Evolutionary conservation across 2,329 filamentous ascomycete species (phyloP), one percentile per base, ranked within the genome.

Genomic region (Tolypocladium album): DNA sequence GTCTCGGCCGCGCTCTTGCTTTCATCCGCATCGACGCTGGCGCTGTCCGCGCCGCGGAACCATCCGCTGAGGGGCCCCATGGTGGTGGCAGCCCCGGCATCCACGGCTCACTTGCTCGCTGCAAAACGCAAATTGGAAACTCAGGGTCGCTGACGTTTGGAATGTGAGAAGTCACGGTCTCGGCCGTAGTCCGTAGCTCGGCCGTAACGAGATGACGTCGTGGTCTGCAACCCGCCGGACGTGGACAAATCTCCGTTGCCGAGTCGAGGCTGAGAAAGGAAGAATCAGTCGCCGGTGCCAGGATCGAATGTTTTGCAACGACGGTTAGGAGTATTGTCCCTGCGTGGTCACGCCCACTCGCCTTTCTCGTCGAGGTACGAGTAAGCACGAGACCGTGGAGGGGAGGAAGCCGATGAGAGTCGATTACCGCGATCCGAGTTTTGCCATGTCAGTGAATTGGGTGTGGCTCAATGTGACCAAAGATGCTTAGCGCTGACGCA

Each of bases 21-120:
- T 11, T 63, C 62, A 20, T 66, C 63, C n/a, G 66, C 68, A 9
- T 8, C 17, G 24, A 15, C 64, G 42, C 64, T 63, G 56, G 70
- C 68, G 64, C 69, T 66, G 63, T 71, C 73, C 31, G 70, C 63
- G 53, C 75, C 75, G 64, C 80, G 78, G 66, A 84, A 77, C 82
- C 81, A 84, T 57, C 76, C 75, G 52, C 77, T 71, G 34, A 83
- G 68, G 59, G 76, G 75, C 68, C 76, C 80, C 79, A 81, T 81
- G 61, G 36, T 69, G 66, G 15, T 52, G 27, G 9, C 31, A 20
- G 31, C 31, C 17, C 17, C 22, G 50, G 50, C 50, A 53, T 36
- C 50, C 27, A 12, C 50, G 50, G 31, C 31, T 43, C 40, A 43
- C 7, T 43, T n/a, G 40, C 17, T 7, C 40, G 40, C 17, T 43